Evolutionary conservation across 2,329 filamentous ascomycete species (phyloP).

Genomic region (Fusarium concolor): DNA sequence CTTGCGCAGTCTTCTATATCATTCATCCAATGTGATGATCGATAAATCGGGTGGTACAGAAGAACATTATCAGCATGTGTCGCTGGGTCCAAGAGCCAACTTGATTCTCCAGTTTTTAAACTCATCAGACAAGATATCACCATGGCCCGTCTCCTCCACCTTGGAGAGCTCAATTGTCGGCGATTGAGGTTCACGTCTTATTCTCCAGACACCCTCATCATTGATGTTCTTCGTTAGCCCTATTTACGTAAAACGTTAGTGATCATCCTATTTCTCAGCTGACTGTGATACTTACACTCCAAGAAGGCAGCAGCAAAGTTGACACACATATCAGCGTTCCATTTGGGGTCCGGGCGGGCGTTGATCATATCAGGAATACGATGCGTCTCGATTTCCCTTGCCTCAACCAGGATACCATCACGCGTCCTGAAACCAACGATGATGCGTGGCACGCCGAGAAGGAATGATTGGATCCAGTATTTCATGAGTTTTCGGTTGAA

Average conservation of each 20-base stretch:
- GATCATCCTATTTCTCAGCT: not conserved
- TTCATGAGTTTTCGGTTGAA: conserved; percentile 94
- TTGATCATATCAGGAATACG: conserved; percentile 82
- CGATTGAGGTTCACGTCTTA: conserved; percentile 73
- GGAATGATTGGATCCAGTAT: conserved; percentile 96
- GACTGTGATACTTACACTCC: conserved; percentile 69
- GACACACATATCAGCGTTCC: conserved; percentile 95
- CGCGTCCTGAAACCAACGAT: conserved; percentile 87
- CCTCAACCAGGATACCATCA: conserved; percentile 74
- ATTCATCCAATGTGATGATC: not conserved
- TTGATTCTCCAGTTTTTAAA: conserved; percentile 82
- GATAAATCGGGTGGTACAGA: not conserved
- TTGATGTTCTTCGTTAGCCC: conserved; percentile 72
- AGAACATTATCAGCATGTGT: conserved; percentile 20
- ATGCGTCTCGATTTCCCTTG: conserved; percentile 85
- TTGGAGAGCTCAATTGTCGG: conserved; percentile 78
- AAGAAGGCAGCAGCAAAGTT: conserved; percentile 86
- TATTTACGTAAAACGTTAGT: conserved; percentile 48
- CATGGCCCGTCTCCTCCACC: conserved; percentile 77
- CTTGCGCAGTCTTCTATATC: not conserved
- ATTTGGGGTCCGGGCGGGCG: conserved; percentile 72
- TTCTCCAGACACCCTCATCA: conserved; percentile 84
- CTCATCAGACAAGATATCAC: conserved; percentile 78
- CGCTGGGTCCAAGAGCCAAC: conserved; percentile 53
- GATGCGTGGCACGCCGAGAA: conserved; percentile 91